Conservation (phyloP, 1,284 basidiomycete species). For the Mycena sp. region DNA sequence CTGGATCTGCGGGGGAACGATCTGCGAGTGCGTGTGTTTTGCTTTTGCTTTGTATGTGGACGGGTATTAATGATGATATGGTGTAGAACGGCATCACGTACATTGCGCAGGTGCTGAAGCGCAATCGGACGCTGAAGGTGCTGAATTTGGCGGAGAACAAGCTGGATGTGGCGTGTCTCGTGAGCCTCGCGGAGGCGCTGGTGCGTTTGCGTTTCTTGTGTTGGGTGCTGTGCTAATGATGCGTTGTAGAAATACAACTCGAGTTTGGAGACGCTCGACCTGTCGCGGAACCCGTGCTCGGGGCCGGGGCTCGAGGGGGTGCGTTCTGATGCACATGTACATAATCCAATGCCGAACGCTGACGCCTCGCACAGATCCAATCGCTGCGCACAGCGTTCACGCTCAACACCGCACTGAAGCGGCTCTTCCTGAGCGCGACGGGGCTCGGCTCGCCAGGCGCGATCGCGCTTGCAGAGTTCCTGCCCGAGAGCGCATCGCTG, state of each 20-base stretch:
- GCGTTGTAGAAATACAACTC: conserved; percentile 89
- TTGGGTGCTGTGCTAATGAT: conserved; percentile 7
- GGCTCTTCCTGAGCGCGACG: conserved; percentile 91
- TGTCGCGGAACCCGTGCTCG: conserved; percentile 93
- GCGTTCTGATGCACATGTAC: too few relatives aligned
- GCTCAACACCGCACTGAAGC: conserved; percentile 91
- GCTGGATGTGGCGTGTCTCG: conserved; percentile 85
- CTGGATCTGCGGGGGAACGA: conserved; percentile 95
- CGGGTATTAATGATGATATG: conserved; percentile 14
- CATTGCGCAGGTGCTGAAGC: conserved; percentile 94
- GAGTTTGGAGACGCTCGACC: conserved; percentile 91
- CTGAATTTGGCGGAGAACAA: conserved; percentile 95
- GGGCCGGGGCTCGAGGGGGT: conserved; percentile 90
- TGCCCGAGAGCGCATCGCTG: conserved; percentile 88
- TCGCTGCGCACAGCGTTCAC: conserved; percentile 93
- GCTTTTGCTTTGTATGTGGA: conserved; percentile 1
- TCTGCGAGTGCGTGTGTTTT: conserved; percentile 69
- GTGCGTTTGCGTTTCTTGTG: conserved; percentile 52
- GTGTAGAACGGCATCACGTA: conserved; percentile 84
- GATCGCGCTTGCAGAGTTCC: conserved; percentile 95
- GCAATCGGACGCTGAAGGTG: conserved; percentile 94
- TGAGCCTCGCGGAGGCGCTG: conserved; percentile 88
- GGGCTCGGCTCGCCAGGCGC: conserved; percentile 86
- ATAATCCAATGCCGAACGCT: too few relatives aligned
- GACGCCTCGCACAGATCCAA: conserved; percentile 73